Evolutionary conservation across 257 asterid species (phyloP).

Genomic region (Fraxinus quadrangulata): DNA sequence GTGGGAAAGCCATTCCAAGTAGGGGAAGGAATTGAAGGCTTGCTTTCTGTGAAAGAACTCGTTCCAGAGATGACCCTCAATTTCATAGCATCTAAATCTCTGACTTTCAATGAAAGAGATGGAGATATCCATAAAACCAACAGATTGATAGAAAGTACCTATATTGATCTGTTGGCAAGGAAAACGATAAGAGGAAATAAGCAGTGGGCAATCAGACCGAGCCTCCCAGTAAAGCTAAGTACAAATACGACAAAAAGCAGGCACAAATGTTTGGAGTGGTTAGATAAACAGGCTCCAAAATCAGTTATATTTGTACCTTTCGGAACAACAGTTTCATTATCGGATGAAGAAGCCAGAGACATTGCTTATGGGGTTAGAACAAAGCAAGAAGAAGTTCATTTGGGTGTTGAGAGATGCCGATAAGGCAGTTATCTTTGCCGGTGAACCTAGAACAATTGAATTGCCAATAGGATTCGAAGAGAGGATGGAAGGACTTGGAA

Average conservation of each 20-base stretch:
- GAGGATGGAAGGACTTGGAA: conserved; percentile 39
- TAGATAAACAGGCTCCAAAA: conserved; percentile 37
- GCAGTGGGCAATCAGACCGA: conserved; percentile 50
- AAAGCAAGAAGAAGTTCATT: conserved; percentile 45
- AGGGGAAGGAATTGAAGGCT: background rate
- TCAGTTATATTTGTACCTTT: conserved; percentile 49
- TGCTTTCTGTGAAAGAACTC: conserved; percentile 20
- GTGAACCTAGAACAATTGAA: conserved; percentile 34
- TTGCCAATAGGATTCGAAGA: conserved; percentile 51
- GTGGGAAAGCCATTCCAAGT: conserved; percentile 22
- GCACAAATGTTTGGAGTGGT: conserved; percentile 39
- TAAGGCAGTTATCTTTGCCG: conserved; percentile 43
- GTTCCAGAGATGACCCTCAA: conserved; percentile 13
- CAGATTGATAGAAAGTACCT: conserved; percentile 37
- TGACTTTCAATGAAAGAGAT: background rate
- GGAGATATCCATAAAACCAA: conserved; percentile 44
- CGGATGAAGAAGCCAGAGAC: conserved; percentile 37
- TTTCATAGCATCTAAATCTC: conserved; percentile 26
- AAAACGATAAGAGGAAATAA: conserved; percentile 17
- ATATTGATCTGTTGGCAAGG: conserved; percentile 30
- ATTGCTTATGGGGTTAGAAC: conserved; percentile 52
- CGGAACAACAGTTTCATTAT: conserved; percentile 42
- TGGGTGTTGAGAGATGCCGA: conserved; percentile 68
- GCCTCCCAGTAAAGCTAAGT: conserved; percentile 24
- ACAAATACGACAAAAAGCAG: background rate